Evolutionary conservation across 2,329 filamentous ascomycete species (phyloP).

Genomic region (Aspergillus sp.): DNA sequence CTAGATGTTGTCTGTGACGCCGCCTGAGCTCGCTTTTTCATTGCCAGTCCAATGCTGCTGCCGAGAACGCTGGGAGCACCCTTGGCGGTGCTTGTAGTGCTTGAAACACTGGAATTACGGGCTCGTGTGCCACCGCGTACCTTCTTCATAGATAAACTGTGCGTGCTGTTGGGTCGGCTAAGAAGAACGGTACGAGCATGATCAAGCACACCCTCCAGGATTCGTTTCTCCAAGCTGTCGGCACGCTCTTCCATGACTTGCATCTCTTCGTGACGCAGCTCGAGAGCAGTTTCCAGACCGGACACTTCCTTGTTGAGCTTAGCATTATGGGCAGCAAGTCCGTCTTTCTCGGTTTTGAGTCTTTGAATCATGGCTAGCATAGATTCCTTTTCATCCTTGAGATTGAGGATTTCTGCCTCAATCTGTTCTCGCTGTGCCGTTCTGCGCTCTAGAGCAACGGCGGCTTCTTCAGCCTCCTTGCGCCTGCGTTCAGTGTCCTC

Average conservation of each 20-base stretch:
- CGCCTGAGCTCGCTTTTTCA: constrained; percentile 54
- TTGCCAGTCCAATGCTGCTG: constrained; percentile 47
- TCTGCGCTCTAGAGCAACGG: constrained; percentile 75
- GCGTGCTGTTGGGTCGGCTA: constrained; percentile 62
- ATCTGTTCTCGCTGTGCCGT: constrained; percentile 65
- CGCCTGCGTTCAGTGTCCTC: constrained; percentile 78
- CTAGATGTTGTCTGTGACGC: constrained; percentile 41
- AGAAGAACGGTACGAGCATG: constrained; percentile 84
- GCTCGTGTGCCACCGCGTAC: constrained; percentile 48
- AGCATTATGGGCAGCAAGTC: constrained; percentile 73
- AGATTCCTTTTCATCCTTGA: constrained; percentile 62
- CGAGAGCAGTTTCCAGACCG: constrained; percentile 84
- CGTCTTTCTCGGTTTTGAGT: constrained; percentile 57
- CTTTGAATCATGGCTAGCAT: constrained; percentile 57
- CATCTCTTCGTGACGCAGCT: constrained; percentile 86
- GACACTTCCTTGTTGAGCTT: constrained; percentile 82
- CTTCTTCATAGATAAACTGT: constrained; percentile 53
- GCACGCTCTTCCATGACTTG: constrained; percentile 87
- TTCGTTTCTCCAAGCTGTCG: constrained; percentile 84
- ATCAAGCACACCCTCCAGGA: constrained; percentile 93
- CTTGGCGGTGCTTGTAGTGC: constrained; percentile 34
- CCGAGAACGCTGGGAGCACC: constrained; percentile 37
- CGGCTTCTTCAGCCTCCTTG: constrained; percentile 76
- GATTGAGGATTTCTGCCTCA: constrained; percentile 51
- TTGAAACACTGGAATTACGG: constrained; percentile 35